phyloP scores from a whole-genome alignment of 495 filamentous ascomycete genomes.

The Podospora didyma region DNA sequence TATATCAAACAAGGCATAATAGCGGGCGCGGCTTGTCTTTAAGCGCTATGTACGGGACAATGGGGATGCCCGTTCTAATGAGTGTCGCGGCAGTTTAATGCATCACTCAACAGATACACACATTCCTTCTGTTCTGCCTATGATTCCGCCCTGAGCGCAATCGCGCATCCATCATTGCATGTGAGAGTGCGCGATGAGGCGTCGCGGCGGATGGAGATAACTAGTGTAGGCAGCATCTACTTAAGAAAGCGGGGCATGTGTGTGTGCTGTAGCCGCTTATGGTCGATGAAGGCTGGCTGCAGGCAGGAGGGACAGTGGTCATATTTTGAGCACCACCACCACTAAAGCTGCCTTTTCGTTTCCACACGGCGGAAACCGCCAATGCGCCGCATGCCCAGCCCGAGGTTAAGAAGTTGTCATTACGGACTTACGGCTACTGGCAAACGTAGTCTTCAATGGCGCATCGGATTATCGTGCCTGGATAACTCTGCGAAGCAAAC shows the following conservation, averaged over 20 bases:
- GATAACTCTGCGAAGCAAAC: background rate
- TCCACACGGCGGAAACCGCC: no score
- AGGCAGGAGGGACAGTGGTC: background rate
- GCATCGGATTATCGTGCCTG: no score
- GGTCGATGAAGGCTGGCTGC: background rate
- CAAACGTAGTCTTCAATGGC: no score
- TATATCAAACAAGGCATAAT: background rate
- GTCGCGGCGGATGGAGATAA: no score
- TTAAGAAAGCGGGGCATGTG: no score
- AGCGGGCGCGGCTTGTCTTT: background rate
- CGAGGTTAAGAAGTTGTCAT: no score
- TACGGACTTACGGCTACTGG: no score
- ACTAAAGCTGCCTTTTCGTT: no score
- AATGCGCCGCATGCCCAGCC: no score
- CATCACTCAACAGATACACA: background rate
- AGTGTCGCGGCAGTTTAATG: conserved; percentile 16
- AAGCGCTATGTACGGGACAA: background rate
- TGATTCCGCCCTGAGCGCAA: background rate
- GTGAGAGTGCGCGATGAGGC: background rate
- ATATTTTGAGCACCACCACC: no score
- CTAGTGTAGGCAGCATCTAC: no score
- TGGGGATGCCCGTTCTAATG: conserved; percentile 1
- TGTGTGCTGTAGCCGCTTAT: background rate
- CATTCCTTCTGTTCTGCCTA: background rate
- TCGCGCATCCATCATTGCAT: background rate